Evolutionary conservation across 495 filamentous ascomycete genomes (phyloP).

Genomic region (Platismatia glauca): DNA sequence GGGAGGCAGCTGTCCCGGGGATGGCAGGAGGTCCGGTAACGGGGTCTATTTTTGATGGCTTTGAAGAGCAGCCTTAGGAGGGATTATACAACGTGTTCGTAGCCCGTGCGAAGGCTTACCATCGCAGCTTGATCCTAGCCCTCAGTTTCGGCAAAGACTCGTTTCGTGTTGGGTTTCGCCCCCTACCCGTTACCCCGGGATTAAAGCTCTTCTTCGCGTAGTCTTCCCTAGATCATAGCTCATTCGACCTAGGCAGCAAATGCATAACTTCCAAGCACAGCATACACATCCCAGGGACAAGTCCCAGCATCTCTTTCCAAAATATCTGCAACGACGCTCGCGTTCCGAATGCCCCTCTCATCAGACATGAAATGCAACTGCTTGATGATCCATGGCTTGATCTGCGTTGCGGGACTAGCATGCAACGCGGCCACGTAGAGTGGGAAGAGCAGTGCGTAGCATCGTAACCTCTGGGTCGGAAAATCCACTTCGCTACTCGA

Average conservation of each 20-base stretch:
- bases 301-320: conserved; percentile 16
- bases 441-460: conserved; percentile 28
- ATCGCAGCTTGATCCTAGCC: no score
- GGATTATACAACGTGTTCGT: no score
- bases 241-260: conserved; percentile 18
- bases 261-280: conserved; percentile 32
- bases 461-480: conserved; percentile 21
- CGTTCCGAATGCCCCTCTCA: conserved; percentile 27
- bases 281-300: conserved; percentile 29
- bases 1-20: no score
- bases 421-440: conserved; percentile 26
- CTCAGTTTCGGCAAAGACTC: neutral
- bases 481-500: conserved; percentile 4
- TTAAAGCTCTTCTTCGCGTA: neutral
- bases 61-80: no score
- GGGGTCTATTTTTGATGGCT: no score
- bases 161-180: neutral
- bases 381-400: conserved; percentile 25
- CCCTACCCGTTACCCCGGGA: neutral
- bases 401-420: conserved; percentile 5
- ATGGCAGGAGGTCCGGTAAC: no score
- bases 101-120: no score
- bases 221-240: neutral
- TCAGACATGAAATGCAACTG: conserved; percentile 24
- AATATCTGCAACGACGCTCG: conserved; percentile 22